Percentiles rank a stretch among this genome's conserved stretches.
phyloP scores from a whole-genome alignment of 1,139 yeast genomes.

The Saccharomyces hybrid region DNA sequence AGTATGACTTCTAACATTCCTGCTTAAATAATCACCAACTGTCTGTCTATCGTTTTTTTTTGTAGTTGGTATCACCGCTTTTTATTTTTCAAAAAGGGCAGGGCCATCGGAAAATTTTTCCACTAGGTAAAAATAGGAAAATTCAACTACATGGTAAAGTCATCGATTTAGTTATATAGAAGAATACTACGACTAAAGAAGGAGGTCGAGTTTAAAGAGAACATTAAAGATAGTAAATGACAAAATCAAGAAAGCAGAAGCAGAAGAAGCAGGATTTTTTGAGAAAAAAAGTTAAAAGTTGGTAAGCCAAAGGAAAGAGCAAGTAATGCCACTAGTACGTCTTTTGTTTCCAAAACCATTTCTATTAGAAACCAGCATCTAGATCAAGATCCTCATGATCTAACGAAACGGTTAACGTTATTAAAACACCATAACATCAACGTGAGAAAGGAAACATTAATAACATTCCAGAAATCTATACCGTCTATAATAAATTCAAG shows the following conservation, averaged over 20 bases:
- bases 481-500: slow-evolving; percentile 34
- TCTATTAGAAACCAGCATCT: slow-evolving; percentile 49
- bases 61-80: not conserved
- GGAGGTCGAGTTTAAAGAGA: not conserved
- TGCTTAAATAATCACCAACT: not conserved
- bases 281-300: slow-evolving; percentile 77
- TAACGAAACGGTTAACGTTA: slow-evolving; percentile 54
- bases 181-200: not conserved
- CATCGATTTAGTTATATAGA: not conserved
- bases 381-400: slow-evolving; percentile 35
- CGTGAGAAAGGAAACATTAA: slow-evolving; percentile 68
- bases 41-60: not conserved
- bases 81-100: not conserved
- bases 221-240: slow-evolving; percentile 15
- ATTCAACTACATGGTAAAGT: not conserved
- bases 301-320: slow-evolving; percentile 74
- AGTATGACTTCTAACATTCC: not conserved
- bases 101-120: not conserved
- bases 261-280: slow-evolving; percentile 33
- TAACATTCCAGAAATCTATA: slow-evolving; percentile 41
- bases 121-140: not conserved
- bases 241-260: slow-evolving; percentile 31
- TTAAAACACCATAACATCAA: slow-evolving; percentile 69
- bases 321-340: slow-evolving; percentile 74
- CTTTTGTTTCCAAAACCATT: slow-evolving; percentile 70